These are phyloP conservation scores for Lactuca saligna DNA, from an alignment of 129 eudicot species.

Conservation along the genomic window DNA sequence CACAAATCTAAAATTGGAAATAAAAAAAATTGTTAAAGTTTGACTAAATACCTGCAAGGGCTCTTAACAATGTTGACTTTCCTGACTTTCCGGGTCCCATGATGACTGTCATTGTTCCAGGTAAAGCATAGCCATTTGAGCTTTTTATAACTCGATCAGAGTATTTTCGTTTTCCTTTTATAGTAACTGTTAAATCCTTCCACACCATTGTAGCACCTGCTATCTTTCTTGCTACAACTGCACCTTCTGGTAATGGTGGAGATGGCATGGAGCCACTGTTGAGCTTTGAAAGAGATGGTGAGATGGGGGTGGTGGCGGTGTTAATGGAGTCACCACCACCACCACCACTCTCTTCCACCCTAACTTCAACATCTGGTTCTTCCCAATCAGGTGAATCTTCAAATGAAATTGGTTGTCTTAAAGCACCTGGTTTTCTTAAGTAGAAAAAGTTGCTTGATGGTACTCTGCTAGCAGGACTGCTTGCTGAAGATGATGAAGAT, in stretches of 20 bases:
- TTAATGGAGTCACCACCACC: slow-evolving; percentile 67
- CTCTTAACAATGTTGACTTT: slow-evolving; percentile 81
- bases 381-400: slow-evolving; percentile 99
- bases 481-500: slow-evolving; percentile 89
- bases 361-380: slow-evolving; percentile 77
- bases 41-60: slow-evolving; percentile 76
- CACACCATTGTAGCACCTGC: slow-evolving; percentile 82
- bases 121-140: slow-evolving; percentile 86
- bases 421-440: slow-evolving; percentile 77
- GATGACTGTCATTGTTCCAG: slow-evolving; percentile 94
- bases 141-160: slow-evolving; percentile 85
- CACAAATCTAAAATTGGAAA: background rate
- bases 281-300: slow-evolving; percentile 77
- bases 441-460: slow-evolving; percentile 89
- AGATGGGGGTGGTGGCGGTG: slow-evolving; percentile 61
- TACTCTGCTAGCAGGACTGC: slow-evolving; percentile 88
- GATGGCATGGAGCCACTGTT: slow-evolving; percentile 85
- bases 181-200: slow-evolving; percentile 84
- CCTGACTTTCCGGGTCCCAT: slow-evolving; percentile 99
- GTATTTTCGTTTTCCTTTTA: slow-evolving; percentile 89
- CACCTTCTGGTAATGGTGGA: slow-evolving; percentile 70
- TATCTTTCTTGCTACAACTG: slow-evolving; percentile 54
- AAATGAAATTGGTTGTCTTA: slow-evolving; percentile 81
- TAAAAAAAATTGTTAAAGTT: background rate
- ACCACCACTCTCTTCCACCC: slow-evolving; percentile 48